Evolutionary conservation across 1,284 basidiomycete species (phyloP), one percentile per base, ranked within the genome.

Genomic region (Leccinum huronense): DNA sequence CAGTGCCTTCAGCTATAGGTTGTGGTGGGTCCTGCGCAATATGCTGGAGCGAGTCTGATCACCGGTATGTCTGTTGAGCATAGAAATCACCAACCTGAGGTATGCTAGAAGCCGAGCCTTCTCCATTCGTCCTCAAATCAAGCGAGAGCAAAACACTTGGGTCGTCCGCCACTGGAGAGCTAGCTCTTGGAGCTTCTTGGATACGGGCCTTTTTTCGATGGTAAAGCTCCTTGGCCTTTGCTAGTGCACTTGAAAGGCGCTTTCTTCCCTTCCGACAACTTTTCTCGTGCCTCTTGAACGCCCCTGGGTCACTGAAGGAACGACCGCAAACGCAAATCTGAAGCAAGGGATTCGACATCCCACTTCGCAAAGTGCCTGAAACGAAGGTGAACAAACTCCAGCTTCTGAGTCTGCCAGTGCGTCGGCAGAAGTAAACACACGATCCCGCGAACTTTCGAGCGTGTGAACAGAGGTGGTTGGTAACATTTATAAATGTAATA

Each of bases 201-300:
- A 33, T 33, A 56, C n/a, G 27, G 31, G 54, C 31, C 54, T 33
- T 56, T 56, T 56, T 56, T 56, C 3, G 54, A 5, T 19, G 54
- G n/a, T 56, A 56, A 31, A 11, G 54, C 31, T 56, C 54, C 31
- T 56, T 56, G 31, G 54, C 31, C 54, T 56, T 56, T 11, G 54
- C 31, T 33, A 56, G 5, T 3, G 31, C 31, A 33, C 54, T 56
- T 14, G 54, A 56, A 33, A 56, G 54, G n/a, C 31, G 54, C 54
- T 33, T 56, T 56, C 31, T 56, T 30, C 54, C 54, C 31, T 56
- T 56, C 13, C 11, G 54, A 34, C 54, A 56, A 19, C 2, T 56
- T 19, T 56, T 56, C 31, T 56, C 54, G 16, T 56, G 54, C 54
- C 54, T 56, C 54, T 56, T 56, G 31, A 56, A 56, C 3, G 54